Base-by-base conservation (phyloP, 208 protist genomes). In the Tritrichomonas foetus region DNA sequence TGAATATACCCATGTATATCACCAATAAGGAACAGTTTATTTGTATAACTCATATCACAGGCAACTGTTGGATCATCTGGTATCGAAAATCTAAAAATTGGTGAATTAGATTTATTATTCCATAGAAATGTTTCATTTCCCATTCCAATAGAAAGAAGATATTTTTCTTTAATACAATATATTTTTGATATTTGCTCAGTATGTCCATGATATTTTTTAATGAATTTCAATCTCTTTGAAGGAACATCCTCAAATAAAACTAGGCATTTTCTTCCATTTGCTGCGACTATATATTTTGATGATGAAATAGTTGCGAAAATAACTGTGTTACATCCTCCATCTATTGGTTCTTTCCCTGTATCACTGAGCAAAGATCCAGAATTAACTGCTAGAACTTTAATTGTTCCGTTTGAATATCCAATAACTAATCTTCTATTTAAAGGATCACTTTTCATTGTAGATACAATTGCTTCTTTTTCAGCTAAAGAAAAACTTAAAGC, bases 391-490 rank as follows among this genome's bases (percentile, higher is more conserved):
- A 82, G 39, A 50, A 82, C 41, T 8, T 82, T 30, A 25, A 82
- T 41, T 9, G 50, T 1, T 50, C 74, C 74, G 30, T 82, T 82
- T 8, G 11, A 30, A 41, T 82, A 82, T 50, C 74, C 74, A 30
- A 82, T 39, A 82, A 39, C 39, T 0, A 39, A 27, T 50, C 74
- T 82, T 3, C 74, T 47, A n/a, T 47, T 20, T 3, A 39, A 49
- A 47, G 74, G 30, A 27, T 82, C 74, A 44, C 33, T 50, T 53
- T 30, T 39, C 3, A 82, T 47, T 16, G 33, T 50, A n/a, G 74
- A n/a, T n/a, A 82, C 74, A 53, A 41, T 50, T 14, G 74, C 33
- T 16, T 82, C 74, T 82, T 82, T 82, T 50, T 82, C 74, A 50
- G 33, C 33, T 25, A 82, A 50, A 82, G 33, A n/a, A 41, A n/a